Percentiles rank a stretch among this genome's conserved stretches.
phyloP scores from a whole-genome alignment of 192 early-diverging fungal genomes.

The Glomus cerebriforme region DNA sequence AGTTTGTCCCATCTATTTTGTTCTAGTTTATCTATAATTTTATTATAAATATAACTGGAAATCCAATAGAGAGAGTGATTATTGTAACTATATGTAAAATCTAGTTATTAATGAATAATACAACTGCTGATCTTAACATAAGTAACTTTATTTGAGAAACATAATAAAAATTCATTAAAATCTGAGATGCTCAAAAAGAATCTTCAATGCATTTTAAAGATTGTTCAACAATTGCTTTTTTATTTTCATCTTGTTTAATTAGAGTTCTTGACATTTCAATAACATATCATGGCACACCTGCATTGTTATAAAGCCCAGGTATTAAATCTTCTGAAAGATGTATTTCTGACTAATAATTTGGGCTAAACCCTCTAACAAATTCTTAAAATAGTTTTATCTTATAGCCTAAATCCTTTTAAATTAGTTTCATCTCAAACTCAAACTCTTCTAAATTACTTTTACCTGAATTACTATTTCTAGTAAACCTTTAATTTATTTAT shows the following conservation, averaged over 20 bases:
- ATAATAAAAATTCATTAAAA: constrained; percentile 28
- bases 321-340: constrained; percentile 22
- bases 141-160: constrained; percentile 22
- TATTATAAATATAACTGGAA: constrained; percentile 26
- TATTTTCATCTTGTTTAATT: background rate
- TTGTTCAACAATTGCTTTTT: constrained; percentile 6
- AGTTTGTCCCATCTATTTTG: constrained; percentile 19
- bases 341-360: too few species aligned
- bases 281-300: constrained; percentile 16
- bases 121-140: constrained; percentile 32
- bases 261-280: constrained; percentile 2
- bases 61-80: constrained; percentile 34
- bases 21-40: constrained; percentile 13
- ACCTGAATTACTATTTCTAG: too few species aligned
- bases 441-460: too few species aligned
- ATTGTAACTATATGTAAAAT: constrained; percentile 3
- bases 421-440: too few species aligned
- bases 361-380: too few species aligned
- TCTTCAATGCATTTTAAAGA: constrained; percentile 13
- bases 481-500: constrained; percentile 3
- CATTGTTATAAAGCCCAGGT: background rate
- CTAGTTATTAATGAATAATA: constrained; percentile 36
- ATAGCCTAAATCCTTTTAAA: too few species aligned
- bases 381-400: too few species aligned
- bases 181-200: too few species aligned